A percentile compares a stretch with the other conserved stretches of the same genome.
Conservation (phyloP, 129 eudicot species). For the Gnaphalium uliginosum region DNA sequence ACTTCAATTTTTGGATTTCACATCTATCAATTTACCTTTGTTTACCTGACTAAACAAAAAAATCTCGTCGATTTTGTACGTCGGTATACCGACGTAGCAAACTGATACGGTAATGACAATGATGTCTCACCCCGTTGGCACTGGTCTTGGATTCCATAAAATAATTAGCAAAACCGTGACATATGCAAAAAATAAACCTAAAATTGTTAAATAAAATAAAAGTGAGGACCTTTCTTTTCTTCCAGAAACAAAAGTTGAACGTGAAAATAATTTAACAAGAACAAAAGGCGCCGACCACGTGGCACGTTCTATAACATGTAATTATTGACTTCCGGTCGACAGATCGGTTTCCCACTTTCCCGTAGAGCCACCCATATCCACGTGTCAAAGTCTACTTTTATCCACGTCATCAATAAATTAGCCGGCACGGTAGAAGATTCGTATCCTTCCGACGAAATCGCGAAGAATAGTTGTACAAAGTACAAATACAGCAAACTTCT, state of each 20-base stretch:
- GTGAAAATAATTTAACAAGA: constrained; percentile 19
- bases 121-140: too few relatives aligned
- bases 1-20: too few relatives aligned
- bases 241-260: background rate
- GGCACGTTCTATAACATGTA: constrained; percentile 30
- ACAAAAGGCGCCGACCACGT: constrained; percentile 31
- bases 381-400: constrained; percentile 8
- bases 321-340: constrained; percentile 30
- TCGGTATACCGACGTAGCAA: too few relatives aligned
- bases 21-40: too few relatives aligned
- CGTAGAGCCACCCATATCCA: constrained; percentile 31
- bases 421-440: constrained; percentile 24
- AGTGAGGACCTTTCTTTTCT: too few relatives aligned
- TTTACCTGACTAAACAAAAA: too few relatives aligned
- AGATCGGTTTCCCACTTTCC: constrained; percentile 18
- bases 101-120: too few relatives aligned
- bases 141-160: too few relatives aligned
- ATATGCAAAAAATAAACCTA: too few relatives aligned
- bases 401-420: constrained; percentile 28
- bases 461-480: constrained; percentile 25
- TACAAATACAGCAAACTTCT: constrained; percentile 25
- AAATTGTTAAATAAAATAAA: too few relatives aligned
- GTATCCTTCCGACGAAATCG: constrained; percentile 31
- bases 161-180: too few relatives aligned
- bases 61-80: too few relatives aligned